These are phyloP conservation scores for Naematelia encephala DNA, from an alignment of 768 basidiomycete species.

Conservation along the genomic window DNA sequence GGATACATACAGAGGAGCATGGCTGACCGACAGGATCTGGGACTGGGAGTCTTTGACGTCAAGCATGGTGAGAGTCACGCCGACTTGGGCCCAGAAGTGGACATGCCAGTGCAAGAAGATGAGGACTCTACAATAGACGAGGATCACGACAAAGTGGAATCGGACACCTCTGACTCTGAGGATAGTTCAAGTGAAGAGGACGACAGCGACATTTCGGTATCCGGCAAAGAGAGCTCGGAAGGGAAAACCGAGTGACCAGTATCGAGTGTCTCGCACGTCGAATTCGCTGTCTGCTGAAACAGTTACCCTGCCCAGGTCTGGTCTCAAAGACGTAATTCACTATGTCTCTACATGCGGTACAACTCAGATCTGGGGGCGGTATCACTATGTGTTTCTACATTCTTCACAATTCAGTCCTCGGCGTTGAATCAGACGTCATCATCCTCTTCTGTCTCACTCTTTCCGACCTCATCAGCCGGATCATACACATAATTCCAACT, in stretches of 20 bases:
- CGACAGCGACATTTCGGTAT: background rate
- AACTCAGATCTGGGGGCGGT: too few species aligned
- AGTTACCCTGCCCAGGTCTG: too few species aligned
- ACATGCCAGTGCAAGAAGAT: slow-evolving; percentile 2
- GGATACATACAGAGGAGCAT: too few species aligned
- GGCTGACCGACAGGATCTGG: slow-evolving; percentile 27
- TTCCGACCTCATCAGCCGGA: background rate
- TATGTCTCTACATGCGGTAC: too few species aligned
- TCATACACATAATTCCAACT: slow-evolving; percentile 15
- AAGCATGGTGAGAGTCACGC: slow-evolving; percentile 6
- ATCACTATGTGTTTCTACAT: too few species aligned
- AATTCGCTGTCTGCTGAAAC: too few species aligned
- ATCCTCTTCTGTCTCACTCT: background rate
- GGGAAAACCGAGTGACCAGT: background rate
- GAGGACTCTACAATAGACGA: background rate
- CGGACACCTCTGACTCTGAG: background rate
- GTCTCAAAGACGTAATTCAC: too few species aligned
- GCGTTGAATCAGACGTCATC: too few species aligned
- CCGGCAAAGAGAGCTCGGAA: background rate
- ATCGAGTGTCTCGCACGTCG: too few species aligned
- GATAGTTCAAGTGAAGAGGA: background rate
- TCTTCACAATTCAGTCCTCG: too few species aligned
- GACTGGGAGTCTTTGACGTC: slow-evolving; percentile 36
- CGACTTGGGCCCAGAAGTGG: slow-evolving; percentile 26
- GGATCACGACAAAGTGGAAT: background rate